These are phyloP conservation scores for Elaeis guineensis DNA, from an alignment of 176 grass and related monocot genomes.

Conservation along the genomic window DNA sequence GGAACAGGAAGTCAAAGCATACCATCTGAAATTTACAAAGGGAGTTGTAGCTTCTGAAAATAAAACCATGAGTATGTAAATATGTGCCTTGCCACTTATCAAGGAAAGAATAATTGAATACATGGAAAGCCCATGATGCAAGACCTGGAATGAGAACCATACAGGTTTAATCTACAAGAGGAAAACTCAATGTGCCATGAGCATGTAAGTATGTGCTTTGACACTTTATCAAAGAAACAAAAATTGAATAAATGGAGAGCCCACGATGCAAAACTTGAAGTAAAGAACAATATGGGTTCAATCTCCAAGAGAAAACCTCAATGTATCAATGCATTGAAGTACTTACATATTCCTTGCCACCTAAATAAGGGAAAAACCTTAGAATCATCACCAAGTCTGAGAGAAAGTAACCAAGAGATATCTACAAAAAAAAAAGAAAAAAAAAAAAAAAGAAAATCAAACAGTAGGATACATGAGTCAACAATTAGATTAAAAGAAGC, in stretches of 20 bases:
- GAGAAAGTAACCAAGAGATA: conserved; percentile 72
- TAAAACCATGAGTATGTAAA: conserved; percentile 82
- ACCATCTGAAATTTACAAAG: conserved; percentile 94
- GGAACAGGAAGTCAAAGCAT: background rate
- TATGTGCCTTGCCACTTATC: conserved; percentile 62
- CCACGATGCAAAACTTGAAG: conserved; percentile 70
- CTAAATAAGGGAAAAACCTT: conserved; percentile 58
- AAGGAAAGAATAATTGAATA: conserved; percentile 67
- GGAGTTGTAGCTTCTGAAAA: conserved; percentile 85
- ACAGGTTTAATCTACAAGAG: conserved; percentile 44
- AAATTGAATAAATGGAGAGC: conserved; percentile 65
- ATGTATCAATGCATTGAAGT: background rate
- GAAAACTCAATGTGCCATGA: conserved; percentile 57
- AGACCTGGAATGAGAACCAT: conserved; percentile 29
- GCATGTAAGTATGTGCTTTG: conserved; percentile 76
- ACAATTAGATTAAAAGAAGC: too few species aligned
- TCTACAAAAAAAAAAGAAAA: conserved; percentile 17
- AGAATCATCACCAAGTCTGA: conserved; percentile 67
- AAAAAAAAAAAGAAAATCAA: too few species aligned
- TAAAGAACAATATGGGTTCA: background rate
- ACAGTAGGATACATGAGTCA: too few species aligned
- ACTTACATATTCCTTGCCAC: conserved; percentile 92
- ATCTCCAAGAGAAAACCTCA: background rate
- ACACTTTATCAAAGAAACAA: conserved; percentile 57
- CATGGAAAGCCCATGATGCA: conserved; percentile 85